Conservation (phyloP, 495 filamentous ascomycete species). For the Lasiosphaeria hispida region DNA sequence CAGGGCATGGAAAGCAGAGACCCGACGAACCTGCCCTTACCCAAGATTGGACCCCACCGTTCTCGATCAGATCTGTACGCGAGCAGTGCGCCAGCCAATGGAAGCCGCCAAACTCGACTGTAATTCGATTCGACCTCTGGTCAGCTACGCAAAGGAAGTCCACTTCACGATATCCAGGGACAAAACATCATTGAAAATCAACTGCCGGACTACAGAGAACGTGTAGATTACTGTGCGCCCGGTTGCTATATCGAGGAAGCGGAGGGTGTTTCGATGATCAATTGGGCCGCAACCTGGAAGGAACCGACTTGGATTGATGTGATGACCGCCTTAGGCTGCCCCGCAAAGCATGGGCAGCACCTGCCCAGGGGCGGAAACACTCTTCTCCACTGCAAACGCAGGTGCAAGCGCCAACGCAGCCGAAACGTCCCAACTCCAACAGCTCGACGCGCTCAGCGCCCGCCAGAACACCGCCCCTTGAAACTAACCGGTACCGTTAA, state of each 20-base stretch:
- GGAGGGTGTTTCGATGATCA: slow-evolving; percentile 16
- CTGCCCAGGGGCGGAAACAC: slow-evolving; percentile 16
- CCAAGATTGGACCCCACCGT: neutral
- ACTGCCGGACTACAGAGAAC: too few relatives aligned
- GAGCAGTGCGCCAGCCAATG: neutral
- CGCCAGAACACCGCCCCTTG: slow-evolving; percentile 9
- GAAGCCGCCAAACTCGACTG: neutral
- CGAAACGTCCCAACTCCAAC: neutral
- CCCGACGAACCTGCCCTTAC: neutral
- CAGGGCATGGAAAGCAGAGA: neutral
- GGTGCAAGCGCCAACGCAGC: neutral
- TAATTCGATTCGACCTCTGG: neutral
- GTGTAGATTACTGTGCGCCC: neutral
- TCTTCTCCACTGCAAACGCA: neutral
- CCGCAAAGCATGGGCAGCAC: neutral
- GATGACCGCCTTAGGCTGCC: slow-evolving; percentile 13
- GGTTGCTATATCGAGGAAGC: neutral
- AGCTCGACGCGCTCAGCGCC: too few relatives aligned
- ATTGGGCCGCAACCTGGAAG: slow-evolving; percentile 9
- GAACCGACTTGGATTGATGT: slow-evolving; percentile 9
- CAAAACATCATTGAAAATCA: too few relatives aligned
- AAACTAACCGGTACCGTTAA: slow-evolving; percentile 11
- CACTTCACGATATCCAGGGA: too few relatives aligned
- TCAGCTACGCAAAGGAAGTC: neutral
- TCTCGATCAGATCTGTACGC: neutral